A percentile compares a stretch with the other conserved stretches of the same genome.
Evolutionary conservation across 495 filamentous ascomycete species (phyloP).

Genomic region (Penicillium silybi): DNA sequence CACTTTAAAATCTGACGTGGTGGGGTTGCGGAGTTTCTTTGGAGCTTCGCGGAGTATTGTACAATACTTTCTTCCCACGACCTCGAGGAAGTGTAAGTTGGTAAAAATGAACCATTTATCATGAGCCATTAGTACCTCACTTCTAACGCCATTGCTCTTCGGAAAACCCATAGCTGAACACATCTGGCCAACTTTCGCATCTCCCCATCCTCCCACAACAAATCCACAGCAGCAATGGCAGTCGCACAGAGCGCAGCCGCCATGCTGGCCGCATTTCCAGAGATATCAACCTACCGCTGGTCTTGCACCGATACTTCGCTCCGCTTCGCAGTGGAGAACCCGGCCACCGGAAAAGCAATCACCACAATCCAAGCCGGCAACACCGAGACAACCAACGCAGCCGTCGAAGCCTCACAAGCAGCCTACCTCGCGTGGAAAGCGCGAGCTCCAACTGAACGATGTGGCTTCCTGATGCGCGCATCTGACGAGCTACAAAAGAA

Average conservation of each 20-base stretch:
- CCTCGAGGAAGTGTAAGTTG: too few relatives aligned
- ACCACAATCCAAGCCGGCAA: slow-evolving; percentile 10
- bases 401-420: slow-evolving; percentile 7
- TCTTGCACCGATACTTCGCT: slow-evolving; percentile 2
- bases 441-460: slow-evolving; percentile 2
- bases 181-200: too few relatives aligned
- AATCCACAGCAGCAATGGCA: background rate
- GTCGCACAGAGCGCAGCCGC: background rate
- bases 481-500: slow-evolving; percentile 12
- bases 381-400: slow-evolving; percentile 1
- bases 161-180: too few relatives aligned
- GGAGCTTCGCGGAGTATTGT: background rate
- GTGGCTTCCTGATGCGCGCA: slow-evolving; percentile 7
- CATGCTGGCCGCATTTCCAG: background rate
- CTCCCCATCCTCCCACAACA: background rate
- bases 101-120: too few relatives aligned
- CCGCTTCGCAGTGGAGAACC: slow-evolving; percentile 5
- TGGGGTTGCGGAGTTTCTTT: too few relatives aligned
- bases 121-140: too few relatives aligned
- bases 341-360: slow-evolving; percentile 4
- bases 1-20: too few relatives aligned
- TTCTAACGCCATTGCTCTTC: too few relatives aligned
- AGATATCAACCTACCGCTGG: slow-evolving; percentile 2
- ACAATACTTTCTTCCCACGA: background rate
- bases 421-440: slow-evolving; percentile 5